Conservation (phyloP, 1,284 basidiomycete species). For the Ustilago crameri region DNA sequence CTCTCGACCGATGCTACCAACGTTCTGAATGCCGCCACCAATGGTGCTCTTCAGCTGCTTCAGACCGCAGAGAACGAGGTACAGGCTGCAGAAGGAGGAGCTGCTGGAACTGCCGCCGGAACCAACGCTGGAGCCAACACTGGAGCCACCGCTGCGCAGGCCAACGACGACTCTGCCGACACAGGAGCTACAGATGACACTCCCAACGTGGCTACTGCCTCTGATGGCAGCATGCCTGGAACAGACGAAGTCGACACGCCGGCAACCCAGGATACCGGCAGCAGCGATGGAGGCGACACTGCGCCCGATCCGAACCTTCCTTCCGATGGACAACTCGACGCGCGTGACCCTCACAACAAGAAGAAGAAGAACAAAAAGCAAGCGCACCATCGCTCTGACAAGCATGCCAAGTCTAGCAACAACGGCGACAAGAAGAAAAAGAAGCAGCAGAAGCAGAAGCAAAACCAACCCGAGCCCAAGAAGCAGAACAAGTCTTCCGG, state of each 20-base stretch:
- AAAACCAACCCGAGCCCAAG: background rate
- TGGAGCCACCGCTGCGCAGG: too few relatives aligned
- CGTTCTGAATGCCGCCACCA: background rate
- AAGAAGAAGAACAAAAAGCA: slow-evolving; percentile 8
- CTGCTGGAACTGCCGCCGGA: too few relatives aligned
- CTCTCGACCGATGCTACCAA: slow-evolving; percentile 1
- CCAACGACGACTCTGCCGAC: too few relatives aligned
- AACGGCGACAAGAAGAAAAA: slow-evolving; percentile 3
- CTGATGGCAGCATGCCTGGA: too few relatives aligned
- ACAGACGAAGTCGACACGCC: too few relatives aligned
- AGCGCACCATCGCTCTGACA: slow-evolving; percentile 18
- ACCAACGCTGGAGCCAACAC: slow-evolving; percentile 5
- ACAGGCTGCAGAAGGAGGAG: too few relatives aligned
- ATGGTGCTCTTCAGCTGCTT: background rate
- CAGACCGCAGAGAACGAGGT: slow-evolving; percentile 2
- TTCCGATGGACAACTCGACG: slow-evolving; percentile 3
- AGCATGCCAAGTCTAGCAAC: slow-evolving; percentile 14
- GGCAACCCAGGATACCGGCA: too few relatives aligned
- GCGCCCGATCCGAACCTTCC: background rate
- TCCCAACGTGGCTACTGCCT: too few relatives aligned
- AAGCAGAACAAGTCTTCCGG: background rate
- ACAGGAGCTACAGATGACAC: too few relatives aligned
- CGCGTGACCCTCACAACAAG: slow-evolving; percentile 4
- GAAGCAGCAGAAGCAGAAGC: slow-evolving; percentile 3
- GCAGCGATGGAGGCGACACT: slow-evolving; percentile 3